A percentile compares a stretch with the other conserved stretches of the same genome.
These are phyloP conservation scores for Golubevia sp. DNA, from an alignment of 1,284 basidiomycete species.

Conservation along the genomic window DNA sequence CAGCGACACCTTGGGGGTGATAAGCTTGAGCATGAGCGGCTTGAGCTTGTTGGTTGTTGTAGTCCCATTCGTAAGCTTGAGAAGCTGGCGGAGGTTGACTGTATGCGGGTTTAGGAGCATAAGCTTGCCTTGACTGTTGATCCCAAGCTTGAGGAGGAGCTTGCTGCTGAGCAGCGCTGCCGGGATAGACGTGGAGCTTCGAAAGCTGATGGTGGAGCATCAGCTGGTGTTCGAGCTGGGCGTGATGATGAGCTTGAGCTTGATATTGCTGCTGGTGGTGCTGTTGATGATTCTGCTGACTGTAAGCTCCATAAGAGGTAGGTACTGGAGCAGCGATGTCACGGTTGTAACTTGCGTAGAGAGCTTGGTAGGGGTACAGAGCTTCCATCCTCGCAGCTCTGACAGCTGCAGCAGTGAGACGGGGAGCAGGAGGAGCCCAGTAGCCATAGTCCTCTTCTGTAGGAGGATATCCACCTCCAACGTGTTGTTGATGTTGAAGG, in stretches of 20 bases:
- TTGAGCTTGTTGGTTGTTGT: not conserved
- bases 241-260: conserved; percentile 17
- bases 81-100: not conserved
- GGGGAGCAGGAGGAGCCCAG: conserved; percentile 1
- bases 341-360: not conserved
- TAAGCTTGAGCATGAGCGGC: no score
- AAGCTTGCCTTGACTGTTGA: conserved; percentile 3
- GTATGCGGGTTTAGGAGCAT: not conserved
- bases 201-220: conserved; percentile 33
- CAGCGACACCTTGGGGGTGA: no score
- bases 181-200: conserved; percentile 24
- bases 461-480: conserved; percentile 1
- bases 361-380: not conserved
- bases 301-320: not conserved
- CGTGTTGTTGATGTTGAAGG: not conserved
- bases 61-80: not conserved
- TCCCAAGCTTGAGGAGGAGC: not conserved
- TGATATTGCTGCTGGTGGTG: not conserved
- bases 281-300: not conserved
- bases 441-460: not conserved
- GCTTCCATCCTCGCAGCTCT: not conserved
- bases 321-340: not conserved
- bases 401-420: not conserved
- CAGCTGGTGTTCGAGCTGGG: conserved; percentile 34
- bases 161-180: conserved; percentile 2